These are phyloP conservation scores for Cercospora janseana DNA, from an alignment of 2,329 filamentous ascomycete genomes.

Conservation along the genomic window DNA sequence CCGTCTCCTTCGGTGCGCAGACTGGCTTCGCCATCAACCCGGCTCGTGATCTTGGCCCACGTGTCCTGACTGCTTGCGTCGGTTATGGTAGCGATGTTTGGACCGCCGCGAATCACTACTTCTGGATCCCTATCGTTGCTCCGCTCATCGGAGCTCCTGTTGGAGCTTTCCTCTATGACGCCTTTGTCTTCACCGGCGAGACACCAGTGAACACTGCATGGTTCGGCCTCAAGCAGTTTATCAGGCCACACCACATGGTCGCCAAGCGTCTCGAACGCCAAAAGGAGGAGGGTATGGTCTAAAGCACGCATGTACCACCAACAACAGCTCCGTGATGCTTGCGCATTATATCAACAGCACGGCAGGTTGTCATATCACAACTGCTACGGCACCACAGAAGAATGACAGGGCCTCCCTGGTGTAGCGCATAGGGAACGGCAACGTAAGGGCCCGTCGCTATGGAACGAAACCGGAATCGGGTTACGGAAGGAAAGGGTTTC, in stretches of 20 bases:
- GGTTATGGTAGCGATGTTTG: constrained; percentile 66
- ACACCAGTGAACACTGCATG: constrained; percentile 63
- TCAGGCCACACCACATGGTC: constrained; percentile 29
- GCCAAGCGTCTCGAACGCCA: constrained; percentile 27
- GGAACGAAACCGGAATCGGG: background rate
- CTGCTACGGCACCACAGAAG: background rate
- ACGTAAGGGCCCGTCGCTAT: background rate
- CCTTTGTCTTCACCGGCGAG: constrained; percentile 63
- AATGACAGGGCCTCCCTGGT: background rate
- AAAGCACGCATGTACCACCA: background rate
- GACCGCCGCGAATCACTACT: constrained; percentile 63
- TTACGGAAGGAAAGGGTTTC: background rate
- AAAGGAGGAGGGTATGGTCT: constrained; percentile 33
- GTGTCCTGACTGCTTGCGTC: constrained; percentile 63
- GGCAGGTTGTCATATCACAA: background rate
- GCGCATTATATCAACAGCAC: background rate
- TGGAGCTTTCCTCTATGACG: constrained; percentile 65
- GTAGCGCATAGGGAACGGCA: background rate
- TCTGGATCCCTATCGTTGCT: constrained; percentile 66
- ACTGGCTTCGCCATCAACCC: constrained; percentile 68
- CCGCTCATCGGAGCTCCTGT: constrained; percentile 63
- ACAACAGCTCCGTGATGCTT: background rate
- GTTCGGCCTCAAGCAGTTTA: constrained; percentile 33
- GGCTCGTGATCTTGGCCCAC: constrained; percentile 68
- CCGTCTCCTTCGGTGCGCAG: constrained; percentile 67